Evolutionary conservation across 441 rosid species (phyloP), one percentile per base, ranked within the genome.

Genomic region (Eutrema salsugineum): DNA sequence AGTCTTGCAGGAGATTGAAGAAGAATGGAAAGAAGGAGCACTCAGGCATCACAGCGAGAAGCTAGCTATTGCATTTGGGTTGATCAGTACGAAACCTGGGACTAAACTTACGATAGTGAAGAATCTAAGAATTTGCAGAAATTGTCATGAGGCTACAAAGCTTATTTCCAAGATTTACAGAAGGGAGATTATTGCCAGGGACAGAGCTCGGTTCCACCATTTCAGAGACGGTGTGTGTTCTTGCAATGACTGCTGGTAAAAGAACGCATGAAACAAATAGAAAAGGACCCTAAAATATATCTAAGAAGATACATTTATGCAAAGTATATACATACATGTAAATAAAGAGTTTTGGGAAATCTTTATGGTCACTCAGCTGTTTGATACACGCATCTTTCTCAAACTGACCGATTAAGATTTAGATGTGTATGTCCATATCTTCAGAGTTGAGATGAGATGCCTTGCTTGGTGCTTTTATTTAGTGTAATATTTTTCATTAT

Each of bases 61-160:
- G 75, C 68, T 91, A 60, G 96, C 94, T 15, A 86, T 91, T 80
- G 94, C 96, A 33, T 91, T 81, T 56, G 97, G 95, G 56, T 79
- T 89, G 84, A 79, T 91, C 75, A 89, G 91, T 71, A 85, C 93
- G 20, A 83, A 86, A 48, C 90, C 96, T 9, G 85, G 88, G 11
- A 88, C 91, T 62, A 85, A 90, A 35, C 87, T 89, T 46, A 86
- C 91, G 76, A 88, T 91, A 28, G 84, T 88, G 44, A 91, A 91
- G 88, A 91, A 89, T 77, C 92, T 91, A 66, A 86, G 97, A 9
- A 87, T 91, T 1, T 91, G 97, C 65, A 78, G 82, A 53, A 89
- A 89, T 28, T 89, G 97, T 68, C 96, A 91, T 70, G 82, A 86
- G 11, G 91, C 93, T 5, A 87, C 91, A 4, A 91, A 91, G 82